phyloP scores from a whole-genome alignment of 78 protist species.

The Chrysochromulina parva region DNA sequence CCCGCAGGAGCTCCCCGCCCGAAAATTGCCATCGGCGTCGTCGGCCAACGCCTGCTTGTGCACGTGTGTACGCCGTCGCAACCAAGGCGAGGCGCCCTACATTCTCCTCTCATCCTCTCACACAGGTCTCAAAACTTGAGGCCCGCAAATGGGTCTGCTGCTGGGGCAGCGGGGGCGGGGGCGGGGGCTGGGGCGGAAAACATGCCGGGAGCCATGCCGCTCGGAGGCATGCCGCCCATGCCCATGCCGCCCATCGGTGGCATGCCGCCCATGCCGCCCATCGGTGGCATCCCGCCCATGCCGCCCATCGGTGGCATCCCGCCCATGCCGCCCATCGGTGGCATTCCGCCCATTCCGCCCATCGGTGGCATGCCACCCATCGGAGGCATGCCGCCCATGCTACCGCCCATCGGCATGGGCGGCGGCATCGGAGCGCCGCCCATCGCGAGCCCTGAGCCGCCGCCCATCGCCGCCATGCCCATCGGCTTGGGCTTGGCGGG shows the following conservation, averaged over 20 bases:
- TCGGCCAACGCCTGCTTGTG: too few relatives aligned
- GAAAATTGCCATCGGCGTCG: too few relatives aligned
- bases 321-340: neutral
- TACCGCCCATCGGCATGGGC: neutral
- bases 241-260: neutral
- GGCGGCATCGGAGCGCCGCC: too few relatives aligned
- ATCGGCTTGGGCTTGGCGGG: neutral
- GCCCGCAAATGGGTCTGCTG: too few relatives aligned
- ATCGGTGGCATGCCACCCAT: neutral
- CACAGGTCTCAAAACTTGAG: too few relatives aligned
- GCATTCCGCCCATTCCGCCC: neutral
- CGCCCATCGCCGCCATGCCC: neutral
- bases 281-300: neutral
- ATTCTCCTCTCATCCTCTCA: too few relatives aligned
- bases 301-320: neutral
- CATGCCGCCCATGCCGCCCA: neutral
- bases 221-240: neutral
- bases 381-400: neutral
- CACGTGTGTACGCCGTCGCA: too few relatives aligned
- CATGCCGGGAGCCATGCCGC: neutral
- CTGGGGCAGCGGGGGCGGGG: too few relatives aligned
- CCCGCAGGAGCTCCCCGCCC: too few relatives aligned
- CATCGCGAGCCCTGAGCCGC: neutral
- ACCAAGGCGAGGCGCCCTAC: too few relatives aligned
- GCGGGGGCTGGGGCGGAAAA: too few relatives aligned